phyloP scores from a whole-genome alignment of 441 rosid genomes.

The Euphorbia corollata region DNA sequence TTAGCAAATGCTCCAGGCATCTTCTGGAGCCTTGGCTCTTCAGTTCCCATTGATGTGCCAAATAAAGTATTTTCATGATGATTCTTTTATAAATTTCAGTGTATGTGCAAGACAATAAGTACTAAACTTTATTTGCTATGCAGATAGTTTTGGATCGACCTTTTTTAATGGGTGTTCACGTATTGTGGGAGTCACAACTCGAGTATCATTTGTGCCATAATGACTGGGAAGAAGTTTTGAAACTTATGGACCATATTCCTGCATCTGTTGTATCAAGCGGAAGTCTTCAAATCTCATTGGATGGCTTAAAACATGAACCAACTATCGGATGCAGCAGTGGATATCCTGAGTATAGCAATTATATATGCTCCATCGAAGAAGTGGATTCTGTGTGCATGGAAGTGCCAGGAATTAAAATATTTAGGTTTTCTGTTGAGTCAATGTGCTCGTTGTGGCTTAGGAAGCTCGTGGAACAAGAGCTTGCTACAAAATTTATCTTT shows the following conservation, averaged over 20 bases:
- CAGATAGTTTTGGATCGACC: slow-evolving; percentile 99
- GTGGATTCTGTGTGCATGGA: slow-evolving; percentile 76
- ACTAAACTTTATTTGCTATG: slow-evolving; percentile 18
- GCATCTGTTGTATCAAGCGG: slow-evolving; percentile 58
- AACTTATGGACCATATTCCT: slow-evolving; percentile 76
- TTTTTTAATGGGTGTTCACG: slow-evolving; percentile 88
- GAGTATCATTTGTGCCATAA: slow-evolving; percentile 83
- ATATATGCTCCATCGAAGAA: slow-evolving; percentile 68
- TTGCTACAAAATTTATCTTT: slow-evolving; percentile 73
- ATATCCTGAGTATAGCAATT: slow-evolving; percentile 37
- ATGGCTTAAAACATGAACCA: slow-evolving; percentile 47
- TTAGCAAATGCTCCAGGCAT: neutral
- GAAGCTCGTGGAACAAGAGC: slow-evolving; percentile 76
- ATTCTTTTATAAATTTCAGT: slow-evolving; percentile 8
- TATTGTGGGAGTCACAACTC: slow-evolving; percentile 90
- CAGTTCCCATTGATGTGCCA: neutral
- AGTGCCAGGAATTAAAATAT: slow-evolving; percentile 72
- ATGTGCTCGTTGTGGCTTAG: slow-evolving; percentile 69
- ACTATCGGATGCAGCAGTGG: slow-evolving; percentile 39
- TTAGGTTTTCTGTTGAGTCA: slow-evolving; percentile 49
- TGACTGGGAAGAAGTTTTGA: slow-evolving; percentile 89
- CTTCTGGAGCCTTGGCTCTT: neutral
- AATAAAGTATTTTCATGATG: neutral
- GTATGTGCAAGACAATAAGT: neutral
- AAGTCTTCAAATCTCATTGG: slow-evolving; percentile 72